Conservation (phyloP, 2,329 filamentous ascomycete species). For the Periglandula ipomoeae region DNA sequence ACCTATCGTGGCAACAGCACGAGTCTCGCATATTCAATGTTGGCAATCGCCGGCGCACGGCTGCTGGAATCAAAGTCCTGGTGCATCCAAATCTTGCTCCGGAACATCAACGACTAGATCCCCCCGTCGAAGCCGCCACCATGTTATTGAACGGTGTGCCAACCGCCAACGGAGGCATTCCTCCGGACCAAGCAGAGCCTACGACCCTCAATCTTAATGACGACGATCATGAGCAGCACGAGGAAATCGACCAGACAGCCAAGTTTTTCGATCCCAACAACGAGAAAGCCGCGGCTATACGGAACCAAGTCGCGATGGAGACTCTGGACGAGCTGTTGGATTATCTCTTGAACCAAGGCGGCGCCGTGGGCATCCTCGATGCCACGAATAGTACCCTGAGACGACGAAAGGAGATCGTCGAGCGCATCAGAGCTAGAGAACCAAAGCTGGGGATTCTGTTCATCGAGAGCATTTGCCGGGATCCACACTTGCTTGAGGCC, state of each 20-base stretch:
- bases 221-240: slow-evolving; percentile 16
- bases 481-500: slow-evolving; percentile 75
- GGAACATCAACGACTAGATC: slow-evolving; percentile 30
- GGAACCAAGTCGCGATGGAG: slow-evolving; percentile 86
- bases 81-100: slow-evolving; percentile 22
- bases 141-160: slow-evolving; percentile 48
- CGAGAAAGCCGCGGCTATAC: slow-evolving; percentile 66
- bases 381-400: slow-evolving; percentile 93
- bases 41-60: slow-evolving; percentile 77
- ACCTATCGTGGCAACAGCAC: slow-evolving; percentile 95
- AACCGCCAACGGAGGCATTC: slow-evolving; percentile 21
- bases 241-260: slow-evolving; percentile 74
- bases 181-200: slow-evolving; percentile 25
- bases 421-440: slow-evolving; percentile 72
- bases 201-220: slow-evolving; percentile 28
- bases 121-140: slow-evolving; percentile 43
- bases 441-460: slow-evolving; percentile 88
- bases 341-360: slow-evolving; percentile 73
- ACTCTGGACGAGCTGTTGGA: slow-evolving; percentile 88
- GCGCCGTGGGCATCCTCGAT: slow-evolving; percentile 90
- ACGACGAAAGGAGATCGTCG: slow-evolving; percentile 73
- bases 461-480: slow-evolving; percentile 87
- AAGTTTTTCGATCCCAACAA: slow-evolving; percentile 92
- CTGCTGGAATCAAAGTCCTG: slow-evolving; percentile 48
- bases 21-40: slow-evolving; percentile 97